Base-by-base conservation (phyloP, 768 basidiomycete genomes). In the Daedaleopsis nitida region DNA sequence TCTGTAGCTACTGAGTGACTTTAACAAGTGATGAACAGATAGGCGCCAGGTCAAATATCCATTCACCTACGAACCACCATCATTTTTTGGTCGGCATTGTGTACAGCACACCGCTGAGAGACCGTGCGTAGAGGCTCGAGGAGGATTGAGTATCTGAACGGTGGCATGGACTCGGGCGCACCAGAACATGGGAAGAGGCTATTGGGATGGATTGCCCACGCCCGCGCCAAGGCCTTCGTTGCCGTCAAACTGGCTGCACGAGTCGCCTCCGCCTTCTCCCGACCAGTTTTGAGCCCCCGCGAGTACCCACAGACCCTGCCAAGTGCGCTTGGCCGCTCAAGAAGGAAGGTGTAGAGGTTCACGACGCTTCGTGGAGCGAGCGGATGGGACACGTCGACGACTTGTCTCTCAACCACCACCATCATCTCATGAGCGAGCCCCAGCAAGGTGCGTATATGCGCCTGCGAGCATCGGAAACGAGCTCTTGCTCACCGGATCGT, bases 241-340 rank as follows among this genome's bases (percentile, higher is more conserved):
- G 57, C 57, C 34, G 23, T 27, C 47, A n/a, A n/a, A n/a, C n/a
- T n/a, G n/a, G n/a, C n/a, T 24, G 23, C n/a, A 10, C 23, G 23
- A 24, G 21, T 24, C 10, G 21, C 32, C 24, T 34, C 19, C 19
- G 38, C 49, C 51, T 57, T 62, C 60, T 62, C 44, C 57, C 42
- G 35, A 17, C 32, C n/a, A 47, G 19, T 19, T 12, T 42, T 42
- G 19, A 27, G 13, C 47, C 19, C 47, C 47, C 19, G 23, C 47
- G 23, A 6, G 47, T 21, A 49, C 42, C 34, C 54, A 47, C 37
- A 19, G 53, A 37, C 34, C 43, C 62, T 56, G 62, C 62, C 61
- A 62, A 62, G 61, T 38, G 52, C 9, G 23, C 61, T 62, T 54
- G 61, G 61, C 61, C n/a, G n/a, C 53, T 38, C 23, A 43, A 49